Base-by-base conservation (phyloP, 768 basidiomycete genomes). In the Mycena amicta region DNA sequence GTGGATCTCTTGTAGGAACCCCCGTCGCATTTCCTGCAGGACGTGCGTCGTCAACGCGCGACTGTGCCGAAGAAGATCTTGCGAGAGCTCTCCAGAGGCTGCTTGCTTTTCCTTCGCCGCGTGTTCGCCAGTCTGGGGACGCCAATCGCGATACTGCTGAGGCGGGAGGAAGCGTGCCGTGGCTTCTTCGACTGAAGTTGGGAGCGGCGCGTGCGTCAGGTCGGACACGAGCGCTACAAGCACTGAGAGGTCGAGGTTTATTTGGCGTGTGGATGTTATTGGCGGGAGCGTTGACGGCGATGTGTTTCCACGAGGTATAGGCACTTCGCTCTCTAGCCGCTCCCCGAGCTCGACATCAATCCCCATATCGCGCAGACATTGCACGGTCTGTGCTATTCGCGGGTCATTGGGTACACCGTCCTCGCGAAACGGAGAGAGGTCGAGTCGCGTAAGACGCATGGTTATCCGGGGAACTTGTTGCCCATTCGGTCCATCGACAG, bases 191-290 rank as follows among this genome's bases (percentile, higher is more conserved):
- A 79, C 65, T 0, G 79, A 77, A 0, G 60, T 43, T 0, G 93
- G 93, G 0, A 93, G 74, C 1, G 80, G 77, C 0, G 86, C 77
- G 70, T 95, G 93, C 0, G 90, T 88, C 52, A 92, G 84, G 62
- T 93, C 92, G 6, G 90, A 92, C 28, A 90, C 80, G 28, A 95
- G 80, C 0, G 94, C 93, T 50, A 96, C 88, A 39, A 96, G 81
- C 1, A 90, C 80, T 0, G 92, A 94, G 16, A 96, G 78, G 68
- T 96, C 94, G 29, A 95, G 80, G 62, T 93, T 91, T 70, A 96
- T 78, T 51, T 80, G 75, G 8, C 66, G 66, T 0, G 89, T 87
- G 88, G 15, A 68, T 56, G 41, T 81, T 45, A 68, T 41, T n/a
- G n/a, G n/a, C 65, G 59, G 22, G 60, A 63, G 57, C n/a, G 64